Conservation (phyloP, 495 filamentous ascomycete species). For the Penicillium desertorum region DNA sequence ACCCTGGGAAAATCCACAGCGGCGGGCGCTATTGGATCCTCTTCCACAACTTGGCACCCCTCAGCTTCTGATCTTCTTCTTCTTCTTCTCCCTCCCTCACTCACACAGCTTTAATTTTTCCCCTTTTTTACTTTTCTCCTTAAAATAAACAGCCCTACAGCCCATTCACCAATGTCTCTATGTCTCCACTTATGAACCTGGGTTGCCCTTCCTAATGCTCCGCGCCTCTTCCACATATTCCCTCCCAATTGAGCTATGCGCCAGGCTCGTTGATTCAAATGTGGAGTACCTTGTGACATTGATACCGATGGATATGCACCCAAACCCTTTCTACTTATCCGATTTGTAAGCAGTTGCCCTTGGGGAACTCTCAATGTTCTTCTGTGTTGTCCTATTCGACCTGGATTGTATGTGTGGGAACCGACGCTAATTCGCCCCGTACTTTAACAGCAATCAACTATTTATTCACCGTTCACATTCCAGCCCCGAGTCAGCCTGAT, state of each 20-base stretch:
- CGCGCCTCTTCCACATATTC: neutral
- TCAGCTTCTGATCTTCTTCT: constrained; percentile 20
- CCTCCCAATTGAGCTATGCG: constrained; percentile 12
- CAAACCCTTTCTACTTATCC: neutral
- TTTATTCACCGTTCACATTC: neutral
- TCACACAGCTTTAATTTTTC: neutral
- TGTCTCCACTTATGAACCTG: constrained; percentile 20
- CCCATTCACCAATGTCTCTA: constrained; percentile 10
- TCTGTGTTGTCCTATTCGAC: neutral
- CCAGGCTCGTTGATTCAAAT: constrained; percentile 3
- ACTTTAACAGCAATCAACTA: neutral
- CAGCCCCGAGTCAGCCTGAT: neutral
- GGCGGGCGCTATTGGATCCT: constrained; percentile 23
- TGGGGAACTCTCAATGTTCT: neutral
- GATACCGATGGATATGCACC: neutral
- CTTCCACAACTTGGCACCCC: constrained; percentile 21
- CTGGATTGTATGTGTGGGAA: constrained; percentile 2
- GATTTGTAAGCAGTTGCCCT: constrained; percentile 2
- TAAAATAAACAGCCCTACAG: neutral
- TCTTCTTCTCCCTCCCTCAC: constrained; percentile 4
- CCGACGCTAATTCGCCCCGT: neutral
- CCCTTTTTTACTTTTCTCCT: neutral
- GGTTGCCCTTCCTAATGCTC: constrained; percentile 10
- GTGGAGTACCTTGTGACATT: constrained; percentile 1
- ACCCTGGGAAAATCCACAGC: constrained; percentile 17